phyloP scores from a whole-genome alignment of 1,284 basidiomycete genomes.

The Leccinum cinnamomeum region DNA sequence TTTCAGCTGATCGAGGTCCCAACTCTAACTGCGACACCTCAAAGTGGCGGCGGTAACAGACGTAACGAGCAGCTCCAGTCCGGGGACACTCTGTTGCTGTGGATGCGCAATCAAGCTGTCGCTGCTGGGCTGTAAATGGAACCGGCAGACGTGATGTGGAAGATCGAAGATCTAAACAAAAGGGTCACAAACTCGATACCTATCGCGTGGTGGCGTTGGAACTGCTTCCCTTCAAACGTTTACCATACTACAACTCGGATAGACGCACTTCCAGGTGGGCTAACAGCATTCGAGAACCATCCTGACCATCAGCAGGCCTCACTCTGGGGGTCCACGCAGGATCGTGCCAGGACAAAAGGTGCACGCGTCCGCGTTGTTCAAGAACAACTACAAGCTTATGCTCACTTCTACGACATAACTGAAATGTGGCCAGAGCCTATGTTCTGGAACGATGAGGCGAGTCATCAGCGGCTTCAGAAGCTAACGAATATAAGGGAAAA shows the following conservation, averaged over 20 bases:
- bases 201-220: conserved; percentile 32
- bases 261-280: conserved; percentile 21
- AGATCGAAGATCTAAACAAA: conserved; percentile 30
- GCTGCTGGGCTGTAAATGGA: conserved; percentile 25
- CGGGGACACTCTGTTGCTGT: conserved; percentile 33
- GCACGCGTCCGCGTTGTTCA: no score
- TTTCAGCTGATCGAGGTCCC: not conserved
- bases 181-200: conserved; percentile 24
- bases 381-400: no score
- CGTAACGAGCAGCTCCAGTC: conserved; percentile 30
- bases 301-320: conserved; percentile 12
- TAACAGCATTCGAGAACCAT: not conserved
- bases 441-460: no score
- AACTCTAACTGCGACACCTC: conserved; percentile 5
- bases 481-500: no score
- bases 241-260: conserved; percentile 31
- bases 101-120: conserved; percentile 36
- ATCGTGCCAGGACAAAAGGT: no score
- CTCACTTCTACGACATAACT: no score
- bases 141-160: conserved; percentile 32
- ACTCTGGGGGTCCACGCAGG: no score
- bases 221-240: conserved; percentile 26
- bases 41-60: conserved; percentile 34
- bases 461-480: no score
- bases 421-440: no score